Conservation (phyloP, 2,329 filamentous ascomycete genomes). For the Exophiala spinifera region DNA sequence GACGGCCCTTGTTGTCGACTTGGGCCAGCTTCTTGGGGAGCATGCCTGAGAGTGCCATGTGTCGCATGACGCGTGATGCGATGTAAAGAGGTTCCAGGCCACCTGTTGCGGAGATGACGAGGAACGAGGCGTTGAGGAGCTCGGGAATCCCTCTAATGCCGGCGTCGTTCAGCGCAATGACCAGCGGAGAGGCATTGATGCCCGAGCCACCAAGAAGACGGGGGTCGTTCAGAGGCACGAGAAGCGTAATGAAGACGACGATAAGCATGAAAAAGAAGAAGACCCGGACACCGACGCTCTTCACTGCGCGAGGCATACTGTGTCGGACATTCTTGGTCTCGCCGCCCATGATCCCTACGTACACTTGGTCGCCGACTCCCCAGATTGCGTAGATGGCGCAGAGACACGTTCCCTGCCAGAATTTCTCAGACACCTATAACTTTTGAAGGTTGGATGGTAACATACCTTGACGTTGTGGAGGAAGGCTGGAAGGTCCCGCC, state of each 20-base stretch:
- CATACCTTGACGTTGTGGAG: slow-evolving; percentile 7
- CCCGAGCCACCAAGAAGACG: slow-evolving; percentile 31
- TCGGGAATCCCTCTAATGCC: slow-evolving; percentile 77
- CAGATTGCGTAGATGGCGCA: slow-evolving; percentile 2
- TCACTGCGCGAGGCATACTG: slow-evolving; percentile 35
- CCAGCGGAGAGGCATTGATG: slow-evolving; percentile 72
- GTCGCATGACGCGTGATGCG: slow-evolving; percentile 33
- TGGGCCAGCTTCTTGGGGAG: slow-evolving; percentile 32
- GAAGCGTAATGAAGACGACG: slow-evolving; percentile 31
- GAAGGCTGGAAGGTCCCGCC: slow-evolving; percentile 2
- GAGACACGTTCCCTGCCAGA: slow-evolving; percentile 8
- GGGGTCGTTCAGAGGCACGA: slow-evolving; percentile 29
- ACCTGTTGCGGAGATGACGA: slow-evolving; percentile 66
- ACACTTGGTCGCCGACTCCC: background rate
- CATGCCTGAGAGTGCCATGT: slow-evolving; percentile 32
- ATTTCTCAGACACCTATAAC: background rate
- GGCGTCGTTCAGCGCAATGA: slow-evolving; percentile 83
- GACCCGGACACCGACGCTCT: slow-evolving; percentile 34
- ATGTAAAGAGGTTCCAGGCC: slow-evolving; percentile 19
- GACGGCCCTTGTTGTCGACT: slow-evolving; percentile 33
- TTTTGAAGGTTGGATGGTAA: background rate
- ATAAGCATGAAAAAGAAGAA: slow-evolving; percentile 33
- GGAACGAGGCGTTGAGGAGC: slow-evolving; percentile 78
- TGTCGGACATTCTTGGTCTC: slow-evolving; percentile 36
- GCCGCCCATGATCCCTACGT: slow-evolving; percentile 34